Conservation (phyloP, 768 basidiomycete genomes). For the Boletus rubroflammeus region DNA sequence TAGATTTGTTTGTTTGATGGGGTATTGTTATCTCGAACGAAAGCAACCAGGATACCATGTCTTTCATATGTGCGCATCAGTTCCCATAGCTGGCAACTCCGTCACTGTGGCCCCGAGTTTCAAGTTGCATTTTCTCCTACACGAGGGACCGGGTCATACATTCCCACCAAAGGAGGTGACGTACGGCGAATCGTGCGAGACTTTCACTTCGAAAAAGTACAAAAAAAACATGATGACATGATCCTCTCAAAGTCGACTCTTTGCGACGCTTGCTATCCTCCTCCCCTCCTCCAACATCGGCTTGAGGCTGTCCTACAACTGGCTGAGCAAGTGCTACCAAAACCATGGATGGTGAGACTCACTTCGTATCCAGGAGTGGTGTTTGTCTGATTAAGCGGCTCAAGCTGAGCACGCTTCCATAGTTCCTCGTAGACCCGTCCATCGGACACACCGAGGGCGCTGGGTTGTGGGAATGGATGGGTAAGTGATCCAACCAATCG, state of each 20-base stretch:
- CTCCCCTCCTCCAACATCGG: constrained; percentile 27
- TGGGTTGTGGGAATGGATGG: constrained; percentile 17
- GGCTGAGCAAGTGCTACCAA: not conserved
- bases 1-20: not conserved
- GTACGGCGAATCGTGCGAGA: no score
- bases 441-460: constrained; percentile 59
- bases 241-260: constrained; percentile 20
- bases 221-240: no score
- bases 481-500: not conserved
- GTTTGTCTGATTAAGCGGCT: constrained; percentile 55
- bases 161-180: no score
- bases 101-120: no score
- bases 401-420: constrained; percentile 53
- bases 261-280: constrained; percentile 9
- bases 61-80: no score
- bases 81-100: no score
- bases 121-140: no score
- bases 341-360: not conserved
- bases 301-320: constrained; percentile 19
- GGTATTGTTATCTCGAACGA: no score
- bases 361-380: constrained; percentile 58
- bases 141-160: no score
- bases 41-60: no score
- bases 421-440: constrained; percentile 69
- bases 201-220: no score